Evolutionary conservation across 139 green algal genomes (phyloP).

Genomic region (Chlorella sp.): DNA sequence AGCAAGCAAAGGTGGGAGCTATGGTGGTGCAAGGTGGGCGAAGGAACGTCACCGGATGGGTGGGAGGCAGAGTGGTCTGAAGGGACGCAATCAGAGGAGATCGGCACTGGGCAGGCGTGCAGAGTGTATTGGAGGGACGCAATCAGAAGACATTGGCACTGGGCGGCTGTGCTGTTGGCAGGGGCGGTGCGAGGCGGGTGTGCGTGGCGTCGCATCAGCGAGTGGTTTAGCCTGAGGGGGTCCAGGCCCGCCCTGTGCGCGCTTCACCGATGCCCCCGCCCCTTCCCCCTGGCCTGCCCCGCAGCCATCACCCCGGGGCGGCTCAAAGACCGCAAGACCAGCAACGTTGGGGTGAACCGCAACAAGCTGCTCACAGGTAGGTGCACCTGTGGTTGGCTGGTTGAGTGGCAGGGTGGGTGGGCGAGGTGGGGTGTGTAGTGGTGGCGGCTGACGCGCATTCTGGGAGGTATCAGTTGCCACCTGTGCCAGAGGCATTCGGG

Average conservation of each 20-base stretch:
- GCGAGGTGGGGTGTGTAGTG: too few relatives aligned
- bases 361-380: conserved; percentile 10
- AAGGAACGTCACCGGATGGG: background rate
- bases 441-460: background rate
- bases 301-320: conserved; percentile 43
- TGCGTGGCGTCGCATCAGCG: too few relatives aligned
- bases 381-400: background rate
- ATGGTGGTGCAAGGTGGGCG: background rate
- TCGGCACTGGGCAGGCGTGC: background rate
- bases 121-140: too few relatives aligned
- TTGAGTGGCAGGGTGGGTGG: background rate
- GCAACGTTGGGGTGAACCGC: conserved; percentile 8
- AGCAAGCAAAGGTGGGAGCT: background rate
- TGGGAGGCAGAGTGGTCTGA: background rate
- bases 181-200: too few relatives aligned
- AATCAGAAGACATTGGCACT: background rate
- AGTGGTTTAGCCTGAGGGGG: too few relatives aligned
- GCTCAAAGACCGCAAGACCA: conserved; percentile 27
- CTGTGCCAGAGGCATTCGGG: too few relatives aligned
- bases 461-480: background rate
- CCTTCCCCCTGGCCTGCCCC: background rate
- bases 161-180: too few relatives aligned
- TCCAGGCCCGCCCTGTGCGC: too few relatives aligned
- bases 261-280: too few relatives aligned
- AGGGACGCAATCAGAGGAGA: background rate